Base-by-base conservation (phyloP, 2,329 filamentous ascomycete genomes). In the Aspergillus neotritici region DNA sequence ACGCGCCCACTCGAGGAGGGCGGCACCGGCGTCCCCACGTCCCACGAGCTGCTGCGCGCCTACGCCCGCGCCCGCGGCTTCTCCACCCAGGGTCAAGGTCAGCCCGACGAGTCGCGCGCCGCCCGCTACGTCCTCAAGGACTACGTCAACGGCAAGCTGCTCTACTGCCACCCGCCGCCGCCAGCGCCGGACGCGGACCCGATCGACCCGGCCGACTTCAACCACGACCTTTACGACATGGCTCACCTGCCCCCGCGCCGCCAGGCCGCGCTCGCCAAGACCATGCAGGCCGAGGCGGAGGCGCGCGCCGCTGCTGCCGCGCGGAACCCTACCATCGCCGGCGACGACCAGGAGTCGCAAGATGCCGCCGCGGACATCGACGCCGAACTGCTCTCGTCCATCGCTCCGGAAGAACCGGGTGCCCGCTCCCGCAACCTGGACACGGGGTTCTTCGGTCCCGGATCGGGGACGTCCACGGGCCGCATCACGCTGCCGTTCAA, bases 71-170 rank as follows among this genome's bases (percentile, higher is more conserved):
- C 93, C 12, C 77, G 94, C 62, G 93, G 93, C 9, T 98, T 94
- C 71, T 83, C 86, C 45, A 96, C 90, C 4, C 83, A 86, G 41
- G 93, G 93, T 58, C 79, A 87, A 29, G 91, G 93, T 7, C 86
- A 93, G 61, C 91, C 93, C 0, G 93, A 98, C 58, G 89, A 95
- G 71, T 94, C 89, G 1, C 80, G 93, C 56, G 93, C 93, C 5
- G 89, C 91, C 4, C 80, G 93, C 41, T 86, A 87, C 55, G 77
- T 98, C 12, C 78, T 98, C 17, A 98, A 98, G 65, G 93, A 98
- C 70, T 98, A 97, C 60, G 93, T 98, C 55, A 94, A 85, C 63
- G 93, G 93, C 50, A 97, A 96, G 70, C 78, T 98, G 0, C 78
- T 97, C 5, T 97, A 85, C 71, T 93, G 89, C 54, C 84, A 91